Evolutionary conservation across 2,329 filamentous ascomycete species (phyloP), one percentile per base, ranked within the genome.

Genomic region (Ophiostoma ulmi): DNA sequence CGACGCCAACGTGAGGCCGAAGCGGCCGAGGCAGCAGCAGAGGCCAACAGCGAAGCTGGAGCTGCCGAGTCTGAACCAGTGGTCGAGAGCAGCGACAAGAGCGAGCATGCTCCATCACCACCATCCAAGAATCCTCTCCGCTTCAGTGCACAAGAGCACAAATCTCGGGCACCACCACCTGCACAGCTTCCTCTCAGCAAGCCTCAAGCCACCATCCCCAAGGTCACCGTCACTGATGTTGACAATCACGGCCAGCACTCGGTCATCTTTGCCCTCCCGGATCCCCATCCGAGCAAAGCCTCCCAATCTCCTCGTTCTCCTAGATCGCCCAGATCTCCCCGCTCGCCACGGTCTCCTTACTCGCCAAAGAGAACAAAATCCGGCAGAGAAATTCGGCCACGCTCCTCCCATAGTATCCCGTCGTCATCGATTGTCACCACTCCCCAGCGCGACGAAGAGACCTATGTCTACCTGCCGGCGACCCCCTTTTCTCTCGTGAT

Each of bases 401-500:
- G 63, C 31, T 65, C 36, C 0, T 22, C 63, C 31, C 26, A 20
- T 35, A n/a, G 7, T 22, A 48, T 69, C 7, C 70, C 70, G 17
- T 64, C 68, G 38, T 68, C 68, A 10, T 61, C 72, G 41, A 65
- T 71, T 26, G 38, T 35, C 10, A 55, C 22, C 22, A 35, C 70
- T 66, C n/a, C 70, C 39, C 61, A 73, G 71, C 69, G 69, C 41
- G 68, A 69, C 44, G 38, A 69, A 3, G 36, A 67, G 17, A 75
- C 77, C 2, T 83, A 85, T 48, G 75, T 87, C 48, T 85, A 82
- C 74, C 78, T 85, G 66, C 78, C 78, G 69, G 84, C 81, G 67
- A 85, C 84, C 0, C 80, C 82, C 0, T 86, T 79, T 73, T 86
- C 85, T 0, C 71, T 83, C 36, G 84, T 81, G 0, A 81, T 80